phyloP scores from a whole-genome alignment of 768 basidiomycete genomes.

The Hericium rajendrae region DNA sequence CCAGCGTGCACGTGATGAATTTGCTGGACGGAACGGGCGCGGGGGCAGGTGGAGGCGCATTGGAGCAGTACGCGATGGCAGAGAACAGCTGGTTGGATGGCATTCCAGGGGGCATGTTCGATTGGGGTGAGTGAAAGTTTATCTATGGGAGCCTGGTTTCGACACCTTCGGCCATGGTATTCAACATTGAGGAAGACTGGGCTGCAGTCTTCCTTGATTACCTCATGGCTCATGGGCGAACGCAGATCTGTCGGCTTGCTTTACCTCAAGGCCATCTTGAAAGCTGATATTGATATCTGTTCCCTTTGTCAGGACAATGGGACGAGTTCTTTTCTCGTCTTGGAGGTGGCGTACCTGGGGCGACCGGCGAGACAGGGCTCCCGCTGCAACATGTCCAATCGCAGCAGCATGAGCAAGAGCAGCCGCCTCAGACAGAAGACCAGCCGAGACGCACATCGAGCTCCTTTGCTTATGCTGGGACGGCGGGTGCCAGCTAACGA shows the following conservation, averaged over 20 bases:
- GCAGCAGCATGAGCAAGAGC: background rate
- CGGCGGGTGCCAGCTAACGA: background rate
- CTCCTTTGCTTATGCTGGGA: background rate
- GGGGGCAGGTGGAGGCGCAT: conserved; percentile 25
- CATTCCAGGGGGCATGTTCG: conserved; percentile 78
- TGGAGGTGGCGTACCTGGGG: background rate
- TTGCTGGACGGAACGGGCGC: conserved; percentile 54
- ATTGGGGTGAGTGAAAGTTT: conserved; percentile 53
- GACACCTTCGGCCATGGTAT: no score
- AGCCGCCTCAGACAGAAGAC: background rate
- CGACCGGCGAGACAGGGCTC: background rate
- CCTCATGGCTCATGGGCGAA: no score
- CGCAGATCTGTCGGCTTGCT: no score
- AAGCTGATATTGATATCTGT: background rate
- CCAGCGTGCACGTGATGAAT: conserved; percentile 70
- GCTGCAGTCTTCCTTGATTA: no score
- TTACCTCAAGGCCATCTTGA: no score
- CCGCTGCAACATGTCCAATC: background rate
- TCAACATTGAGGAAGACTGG: no score
- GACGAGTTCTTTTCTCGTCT: conserved; percentile 65
- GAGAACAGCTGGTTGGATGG: conserved; percentile 68
- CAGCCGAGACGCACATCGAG: background rate
- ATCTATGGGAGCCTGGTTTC: background rate
- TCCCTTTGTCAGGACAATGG: conserved; percentile 54
- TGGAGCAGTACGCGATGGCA: conserved; percentile 57